phyloP scores from a whole-genome alignment of 345 rosid genomes.

The Moricandia moricandioides region DNA sequence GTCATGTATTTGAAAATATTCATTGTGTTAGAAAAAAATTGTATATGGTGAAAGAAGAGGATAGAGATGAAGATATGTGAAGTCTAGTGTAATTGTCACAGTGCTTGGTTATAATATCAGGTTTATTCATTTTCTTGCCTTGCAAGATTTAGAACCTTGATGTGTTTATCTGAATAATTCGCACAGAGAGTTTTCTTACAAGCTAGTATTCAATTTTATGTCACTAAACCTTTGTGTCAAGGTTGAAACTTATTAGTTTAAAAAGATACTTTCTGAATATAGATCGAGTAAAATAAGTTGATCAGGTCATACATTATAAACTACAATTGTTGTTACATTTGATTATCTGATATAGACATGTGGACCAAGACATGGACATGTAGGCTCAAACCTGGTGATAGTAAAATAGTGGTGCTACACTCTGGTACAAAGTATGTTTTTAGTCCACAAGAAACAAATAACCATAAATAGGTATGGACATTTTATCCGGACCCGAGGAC shows the following conservation, averaged over 20 bases:
- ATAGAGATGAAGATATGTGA: constrained; percentile 18
- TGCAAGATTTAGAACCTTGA: background rate
- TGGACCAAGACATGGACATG: background rate
- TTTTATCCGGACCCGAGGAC: too few species aligned
- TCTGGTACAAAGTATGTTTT: too few species aligned
- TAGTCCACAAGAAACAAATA: too few species aligned
- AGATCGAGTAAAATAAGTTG: background rate
- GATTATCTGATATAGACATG: background rate
- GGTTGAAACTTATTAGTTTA: background rate
- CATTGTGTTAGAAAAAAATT: background rate
- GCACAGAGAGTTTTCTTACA: background rate
- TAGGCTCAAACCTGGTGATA: background rate
- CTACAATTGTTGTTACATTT: background rate
- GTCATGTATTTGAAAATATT: constrained; percentile 15
- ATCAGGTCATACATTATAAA: background rate
- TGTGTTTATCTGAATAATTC: background rate
- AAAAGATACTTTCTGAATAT: background rate
- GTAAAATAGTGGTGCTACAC: background rate
- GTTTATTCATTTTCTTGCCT: background rate
- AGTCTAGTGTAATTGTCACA: constrained; percentile 23
- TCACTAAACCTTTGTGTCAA: background rate
- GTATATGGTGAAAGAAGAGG: background rate
- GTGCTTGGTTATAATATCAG: constrained; percentile 22
- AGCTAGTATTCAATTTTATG: background rate
- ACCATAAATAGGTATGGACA: too few species aligned